These are phyloP conservation scores for Astrephomene gubernaculifera DNA, from an alignment of 139 green algal genomes.

Conservation along the genomic window DNA sequence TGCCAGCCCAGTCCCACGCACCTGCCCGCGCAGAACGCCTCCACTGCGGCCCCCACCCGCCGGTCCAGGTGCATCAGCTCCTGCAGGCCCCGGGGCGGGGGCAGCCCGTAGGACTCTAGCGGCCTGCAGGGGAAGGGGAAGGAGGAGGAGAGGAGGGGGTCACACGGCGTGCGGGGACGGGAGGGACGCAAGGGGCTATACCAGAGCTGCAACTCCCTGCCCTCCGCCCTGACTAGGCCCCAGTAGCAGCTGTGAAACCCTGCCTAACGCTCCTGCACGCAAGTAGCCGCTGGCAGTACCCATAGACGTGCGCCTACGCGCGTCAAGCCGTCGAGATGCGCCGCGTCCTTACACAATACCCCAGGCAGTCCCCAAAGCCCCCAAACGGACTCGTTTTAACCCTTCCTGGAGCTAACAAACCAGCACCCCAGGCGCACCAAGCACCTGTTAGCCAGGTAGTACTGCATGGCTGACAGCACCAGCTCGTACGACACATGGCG, in stretches of 20 bases:
- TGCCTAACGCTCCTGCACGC: background rate
- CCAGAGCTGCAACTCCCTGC: too few species aligned
- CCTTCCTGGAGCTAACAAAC: background rate
- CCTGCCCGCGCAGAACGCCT: constrained; percentile 26
- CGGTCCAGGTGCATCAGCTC: constrained; percentile 9
- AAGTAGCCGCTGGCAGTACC: background rate
- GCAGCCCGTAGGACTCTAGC: background rate
- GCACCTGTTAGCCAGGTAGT: constrained; percentile 30
- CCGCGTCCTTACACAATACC: background rate
- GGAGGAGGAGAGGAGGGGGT: background rate
- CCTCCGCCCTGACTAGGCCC: too few species aligned
- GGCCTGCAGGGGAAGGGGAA: background rate
- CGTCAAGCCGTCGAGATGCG: background rate
- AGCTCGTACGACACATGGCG: constrained; percentile 15
- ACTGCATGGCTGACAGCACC: background rate
- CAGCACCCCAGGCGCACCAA: background rate
- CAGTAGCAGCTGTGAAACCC: too few species aligned
- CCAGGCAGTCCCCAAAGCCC: background rate
- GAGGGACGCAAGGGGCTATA: background rate
- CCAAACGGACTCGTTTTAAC: background rate
- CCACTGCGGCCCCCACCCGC: background rate
- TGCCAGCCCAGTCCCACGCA: background rate
- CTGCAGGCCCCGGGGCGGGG: background rate
- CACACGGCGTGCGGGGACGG: background rate
- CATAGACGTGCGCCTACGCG: background rate